A percentile compares a stretch with the other conserved stretches of the same genome.
Conservation (phyloP, 2,329 filamentous ascomycete genomes). For the Beauveria scarabaeidicola region DNA sequence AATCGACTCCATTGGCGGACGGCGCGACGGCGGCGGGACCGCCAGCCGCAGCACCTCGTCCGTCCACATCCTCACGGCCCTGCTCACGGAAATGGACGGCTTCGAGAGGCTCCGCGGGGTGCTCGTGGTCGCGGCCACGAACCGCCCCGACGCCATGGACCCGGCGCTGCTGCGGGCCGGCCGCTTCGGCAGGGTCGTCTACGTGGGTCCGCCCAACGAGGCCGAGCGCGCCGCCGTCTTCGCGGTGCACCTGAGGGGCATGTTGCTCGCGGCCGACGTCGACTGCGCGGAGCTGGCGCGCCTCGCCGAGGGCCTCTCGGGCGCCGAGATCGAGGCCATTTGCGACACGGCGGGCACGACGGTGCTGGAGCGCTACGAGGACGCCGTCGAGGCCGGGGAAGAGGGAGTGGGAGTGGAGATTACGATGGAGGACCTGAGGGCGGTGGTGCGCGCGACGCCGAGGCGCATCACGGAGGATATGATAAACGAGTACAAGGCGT, state of each 20-base stretch:
- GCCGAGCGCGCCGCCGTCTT: slow-evolving; percentile 71
- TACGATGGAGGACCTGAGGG: slow-evolving; percentile 34
- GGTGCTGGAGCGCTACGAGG: slow-evolving; percentile 30
- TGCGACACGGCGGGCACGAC: slow-evolving; percentile 37
- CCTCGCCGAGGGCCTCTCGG: slow-evolving; percentile 69
- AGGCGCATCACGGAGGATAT: slow-evolving; percentile 52
- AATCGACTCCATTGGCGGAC: slow-evolving; percentile 73
- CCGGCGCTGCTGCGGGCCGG: slow-evolving; percentile 78
- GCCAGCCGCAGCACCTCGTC: slow-evolving; percentile 29
- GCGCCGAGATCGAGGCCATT: slow-evolving; percentile 64
- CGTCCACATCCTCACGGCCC: slow-evolving; percentile 78
- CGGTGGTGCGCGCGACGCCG: slow-evolving; percentile 37
- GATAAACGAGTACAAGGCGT: slow-evolving; percentile 49
- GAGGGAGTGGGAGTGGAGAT: slow-evolving; percentile 26
- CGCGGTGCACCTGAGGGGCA: slow-evolving; percentile 52
- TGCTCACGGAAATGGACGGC: slow-evolving; percentile 93
- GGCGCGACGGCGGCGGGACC: slow-evolving; percentile 35
- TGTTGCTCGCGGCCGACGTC: slow-evolving; percentile 54
- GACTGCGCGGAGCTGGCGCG: slow-evolving; percentile 55
- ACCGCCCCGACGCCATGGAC: slow-evolving; percentile 79
- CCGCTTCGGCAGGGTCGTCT: slow-evolving; percentile 75
- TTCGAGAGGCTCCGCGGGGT: slow-evolving; percentile 80
- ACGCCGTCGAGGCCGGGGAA: slow-evolving; percentile 20
- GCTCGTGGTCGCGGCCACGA: slow-evolving; percentile 83
- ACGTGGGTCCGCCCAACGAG: slow-evolving; percentile 72